Base-by-base conservation (phyloP, 2,329 filamentous ascomycete species). In the Claviceps capensis region DNA sequence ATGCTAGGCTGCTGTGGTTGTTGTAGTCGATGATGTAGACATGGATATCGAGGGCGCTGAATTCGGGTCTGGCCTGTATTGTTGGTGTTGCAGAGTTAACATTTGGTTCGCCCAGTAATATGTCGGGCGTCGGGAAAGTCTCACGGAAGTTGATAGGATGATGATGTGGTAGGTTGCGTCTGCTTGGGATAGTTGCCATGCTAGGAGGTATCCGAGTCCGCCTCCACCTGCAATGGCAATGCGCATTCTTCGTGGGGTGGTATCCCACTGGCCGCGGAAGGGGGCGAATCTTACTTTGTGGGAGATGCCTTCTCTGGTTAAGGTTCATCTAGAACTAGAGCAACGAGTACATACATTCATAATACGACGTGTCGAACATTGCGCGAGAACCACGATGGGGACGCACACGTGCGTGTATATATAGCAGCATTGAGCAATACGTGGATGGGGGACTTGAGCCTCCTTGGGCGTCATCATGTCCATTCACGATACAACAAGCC, bases 11-110 rank as follows among this genome's bases (percentile, higher is more conserved):
- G 1, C 74, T 69, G 36, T 73, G 65, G 55, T 80, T 71, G 56
- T 72, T 66, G 63, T 88, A 89, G 68, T 88, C 73, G n/a, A 88
- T 82, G 42, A 79, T 70, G 52, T 81, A 72, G 47, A 87, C 79
- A 64, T 88, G 84, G 58, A 83, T 83, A 46, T 75, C 78, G 53
- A 75, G 71, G 13, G 69, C 63, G 46, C 72, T 70, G 52, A 82
- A 74, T 54, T 76, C 73, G 40, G 76, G 70, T 58, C 80, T 77
- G 46, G 66, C 60, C 81, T 83, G 47, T 30, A 37, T 17, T 26
- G 26, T 30, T 30, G 26, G 26, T 30, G 26, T 9, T 30, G 26
- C 26, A 30, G 30, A 34, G 54, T 65, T 59, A 63, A 55, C 52
- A 55, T 50, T 4, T 23, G n/a, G 19, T 53, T 45, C 30, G 36